phyloP scores from a whole-genome alignment of 164 flowering plant species.

The Vitis amurensis region DNA sequence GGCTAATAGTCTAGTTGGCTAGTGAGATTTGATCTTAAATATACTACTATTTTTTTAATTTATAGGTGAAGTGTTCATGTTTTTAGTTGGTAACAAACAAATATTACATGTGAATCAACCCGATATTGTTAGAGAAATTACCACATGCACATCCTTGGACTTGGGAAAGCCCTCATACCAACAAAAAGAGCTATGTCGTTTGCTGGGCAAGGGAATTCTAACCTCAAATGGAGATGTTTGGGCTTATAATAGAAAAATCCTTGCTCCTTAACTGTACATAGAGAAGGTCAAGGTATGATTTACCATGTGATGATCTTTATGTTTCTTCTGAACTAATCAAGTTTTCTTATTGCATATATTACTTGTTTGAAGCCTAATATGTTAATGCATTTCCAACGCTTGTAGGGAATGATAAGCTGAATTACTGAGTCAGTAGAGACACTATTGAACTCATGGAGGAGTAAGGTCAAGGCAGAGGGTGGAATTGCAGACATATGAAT shows the following conservation, averaged over 20 bases:
- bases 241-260: slow-evolving; percentile 29
- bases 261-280: slow-evolving; percentile 27
- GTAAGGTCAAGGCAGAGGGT: slow-evolving; percentile 7
- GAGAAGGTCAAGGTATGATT: slow-evolving; percentile 29
- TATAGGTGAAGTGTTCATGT: slow-evolving; percentile 20
- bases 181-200: slow-evolving; percentile 13
- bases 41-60: no score
- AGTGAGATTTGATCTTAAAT: no score
- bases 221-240: slow-evolving; percentile 26
- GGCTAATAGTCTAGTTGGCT: not conserved
- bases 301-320: not conserved
- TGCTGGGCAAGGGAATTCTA: slow-evolving; percentile 30
- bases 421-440: slow-evolving; percentile 14
- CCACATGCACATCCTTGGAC: slow-evolving; percentile 24
- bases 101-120: slow-evolving; percentile 8
- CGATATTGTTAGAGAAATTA: not conserved
- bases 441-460: slow-evolving; percentile 27
- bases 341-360: not conserved
- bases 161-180: slow-evolving; percentile 28
- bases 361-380: not conserved
- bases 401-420: slow-evolving; percentile 25
- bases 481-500: slow-evolving; percentile 22
- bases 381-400: not conserved
- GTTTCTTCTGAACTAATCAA: no score
- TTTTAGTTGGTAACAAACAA: slow-evolving; percentile 22